Evolutionary conservation across 768 basidiomycete species (phyloP), one percentile per base, ranked within the genome.

Genomic region (Agrocybe praecox): DNA sequence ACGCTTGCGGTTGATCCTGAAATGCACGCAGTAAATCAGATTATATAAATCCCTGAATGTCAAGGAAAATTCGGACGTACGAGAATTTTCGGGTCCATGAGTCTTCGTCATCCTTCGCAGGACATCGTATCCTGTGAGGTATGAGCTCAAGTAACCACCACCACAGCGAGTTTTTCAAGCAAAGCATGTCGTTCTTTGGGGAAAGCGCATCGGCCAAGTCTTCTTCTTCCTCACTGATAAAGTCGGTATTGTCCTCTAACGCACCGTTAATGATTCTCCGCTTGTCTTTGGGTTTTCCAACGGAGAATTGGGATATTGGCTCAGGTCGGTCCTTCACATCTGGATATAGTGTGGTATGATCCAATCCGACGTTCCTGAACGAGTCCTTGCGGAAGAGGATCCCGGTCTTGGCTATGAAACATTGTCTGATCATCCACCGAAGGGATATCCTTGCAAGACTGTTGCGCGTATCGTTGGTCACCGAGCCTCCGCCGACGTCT

Each of bases 381-480:
- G 69, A 72, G 21, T 75, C 74, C 1, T 73, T 63, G 29, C 78
- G 68, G 70, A 89, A 89, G 62, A 86, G 71, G 59, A 89, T 86
- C 0, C 87, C 87, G 3, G 77, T 76, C 2, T 83, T 61, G n/a
- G 78, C 65, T 47, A 72, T 74, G 76, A 89, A 85, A 57, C 80
- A 82, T 64, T 90, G 80, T 40, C 88, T 81, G 58, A 90, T 72
- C 87, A 90, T 89, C 88, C 89, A 87, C 0, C 81, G 76, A 7
- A 87, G 72, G 0, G 83, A 68, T 36, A 85, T 80, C 46, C 81
- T 77, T 1, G 84, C 77, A 1, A 87, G 76, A 17, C 70, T 72
- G 46, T 76, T 65, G 2, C 63, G 62, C 0, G 69, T 71, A 2
- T 69, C 74, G 57, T 85, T 82, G 15, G 64, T 62, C 1, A 79